Conservation (phyloP, 108 stramenopile genomes). For the Parietichytrium sp. region DNA sequence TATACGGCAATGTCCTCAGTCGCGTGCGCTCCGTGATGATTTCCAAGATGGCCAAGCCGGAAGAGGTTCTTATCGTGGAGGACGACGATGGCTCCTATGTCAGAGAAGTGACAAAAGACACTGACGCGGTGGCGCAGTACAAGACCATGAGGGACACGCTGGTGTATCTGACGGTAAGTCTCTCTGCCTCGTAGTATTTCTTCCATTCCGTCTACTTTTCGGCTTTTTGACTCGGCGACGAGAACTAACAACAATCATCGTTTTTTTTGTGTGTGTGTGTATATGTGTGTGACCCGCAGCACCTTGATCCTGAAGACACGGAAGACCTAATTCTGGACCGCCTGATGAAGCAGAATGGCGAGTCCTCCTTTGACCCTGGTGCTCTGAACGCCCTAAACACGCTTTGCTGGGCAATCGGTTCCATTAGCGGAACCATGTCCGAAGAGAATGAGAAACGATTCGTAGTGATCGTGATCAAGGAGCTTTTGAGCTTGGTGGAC, state of each 20-base stretch:
- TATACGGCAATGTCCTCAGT: slow-evolving; percentile 76
- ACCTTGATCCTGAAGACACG: slow-evolving; percentile 93
- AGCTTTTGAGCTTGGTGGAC: slow-evolving; percentile 89
- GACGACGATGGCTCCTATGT: slow-evolving; percentile 97
- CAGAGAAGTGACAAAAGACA: slow-evolving; percentile 91
- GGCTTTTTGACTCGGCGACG: too few relatives aligned
- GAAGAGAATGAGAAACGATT: slow-evolving; percentile 99
- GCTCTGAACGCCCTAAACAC: slow-evolving; percentile 81
- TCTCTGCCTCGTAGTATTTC: too few relatives aligned
- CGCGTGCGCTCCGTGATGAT: slow-evolving; percentile 91
- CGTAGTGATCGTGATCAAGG: slow-evolving; percentile 96
- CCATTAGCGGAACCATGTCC: slow-evolving; percentile 94
- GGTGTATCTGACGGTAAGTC: slow-evolving; percentile 95
- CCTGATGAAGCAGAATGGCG: slow-evolving; percentile 86
- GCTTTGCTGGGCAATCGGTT: slow-evolving; percentile 97
- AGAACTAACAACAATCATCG: too few relatives aligned
- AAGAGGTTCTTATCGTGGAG: slow-evolving; percentile 98
- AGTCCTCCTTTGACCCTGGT: slow-evolving; percentile 71
- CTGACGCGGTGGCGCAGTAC: slow-evolving; percentile 96
- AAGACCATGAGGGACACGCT: slow-evolving; percentile 96
- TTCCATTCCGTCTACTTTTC: too few relatives aligned
- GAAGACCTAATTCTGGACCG: slow-evolving; percentile 97
- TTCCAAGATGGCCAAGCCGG: slow-evolving; percentile 96
- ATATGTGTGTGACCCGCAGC: too few relatives aligned
- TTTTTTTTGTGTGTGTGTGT: too few relatives aligned